Base-by-base conservation (phyloP, 345 rosid genomes). In the Aquilaria yunnanensis region DNA sequence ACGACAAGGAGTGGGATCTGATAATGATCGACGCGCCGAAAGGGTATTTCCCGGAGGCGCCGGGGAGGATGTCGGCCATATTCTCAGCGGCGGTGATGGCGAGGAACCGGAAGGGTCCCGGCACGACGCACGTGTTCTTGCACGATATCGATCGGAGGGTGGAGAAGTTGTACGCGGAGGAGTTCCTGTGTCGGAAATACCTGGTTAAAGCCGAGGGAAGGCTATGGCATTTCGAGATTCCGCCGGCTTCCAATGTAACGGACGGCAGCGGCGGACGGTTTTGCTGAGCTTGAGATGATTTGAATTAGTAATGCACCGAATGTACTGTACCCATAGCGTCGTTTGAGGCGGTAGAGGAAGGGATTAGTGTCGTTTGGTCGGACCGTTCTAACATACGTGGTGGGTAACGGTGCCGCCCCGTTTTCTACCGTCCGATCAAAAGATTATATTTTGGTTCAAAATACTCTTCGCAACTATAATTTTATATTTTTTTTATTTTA, bases 51-150 rank as follows among this genome's bases (percentile, higher is more conserved):
- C 61, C 84, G 3, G 67, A 54, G 32, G 92, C 96, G 1, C 97
- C 97, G 4, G 81, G 87, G 32, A 80, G 96, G 75, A 88, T 88
- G 96, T 84, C 78, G 0, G 92, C 90, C 12, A 88, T 88, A 64
- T 88, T 88, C 58, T 85, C 96, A n/a, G 83, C 96, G 12, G 86
- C 88, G 55, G 79, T 85, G 9, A 83, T 88, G 96, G 92, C 92
- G 50, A 76, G 91, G 71, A 70, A 68, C 62, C 75, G 96, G 76
- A 87, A 72, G 12, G 85, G 88, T 33, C 37, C 71, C 2, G 92
- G 94, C 30, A 84, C 75, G 68, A 91, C 96, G 58, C 96, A 86
- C 37, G 83, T 91, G 51, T 80, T 78, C 62, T 68, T 91, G 63
- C 97, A 80, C 62, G 94, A 91, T 62, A 78, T 85, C 16, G 70